Conservation (phyloP, 2,329 filamentous ascomycete genomes). For the Fusarium buxicola region DNA sequence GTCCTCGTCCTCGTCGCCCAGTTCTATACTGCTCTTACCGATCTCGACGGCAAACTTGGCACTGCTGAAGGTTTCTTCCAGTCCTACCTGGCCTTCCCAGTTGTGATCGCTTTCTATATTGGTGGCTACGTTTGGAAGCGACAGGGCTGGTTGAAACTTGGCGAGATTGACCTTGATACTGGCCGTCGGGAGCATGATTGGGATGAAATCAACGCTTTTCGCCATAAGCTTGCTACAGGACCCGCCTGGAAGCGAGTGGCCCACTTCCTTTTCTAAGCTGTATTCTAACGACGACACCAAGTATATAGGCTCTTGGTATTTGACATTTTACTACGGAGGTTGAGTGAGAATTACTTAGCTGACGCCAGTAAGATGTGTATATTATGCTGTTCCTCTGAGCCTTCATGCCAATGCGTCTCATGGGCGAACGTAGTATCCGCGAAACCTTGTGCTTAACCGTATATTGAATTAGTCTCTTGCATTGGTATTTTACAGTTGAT, state of each 20-base stretch:
- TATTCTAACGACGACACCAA: neutral
- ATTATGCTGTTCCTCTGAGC: no score
- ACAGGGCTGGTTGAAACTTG: conserved; percentile 65
- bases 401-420: neutral
- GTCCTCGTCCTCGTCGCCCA: conserved; percentile 67
- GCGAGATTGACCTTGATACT: conserved; percentile 75
- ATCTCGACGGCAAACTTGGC: conserved; percentile 46
- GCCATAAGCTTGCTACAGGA: conserved; percentile 56
- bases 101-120: conserved; percentile 65
- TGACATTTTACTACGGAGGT: neutral
- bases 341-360: neutral
- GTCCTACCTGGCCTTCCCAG: conserved; percentile 64
- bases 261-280: conserved; percentile 46
- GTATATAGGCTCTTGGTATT: neutral
- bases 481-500: neutral
- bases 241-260: conserved; percentile 58
- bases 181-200: conserved; percentile 72
- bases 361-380: neutral
- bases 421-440: no score
- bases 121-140: conserved; percentile 73
- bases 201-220: conserved; percentile 65
- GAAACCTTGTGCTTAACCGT: no score
- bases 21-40: conserved; percentile 61
- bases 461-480: no score
- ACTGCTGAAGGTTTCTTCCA: conserved; percentile 62